phyloP scores from a whole-genome alignment of 768 basidiomycete genomes.

The Lentinula sp. region DNA sequence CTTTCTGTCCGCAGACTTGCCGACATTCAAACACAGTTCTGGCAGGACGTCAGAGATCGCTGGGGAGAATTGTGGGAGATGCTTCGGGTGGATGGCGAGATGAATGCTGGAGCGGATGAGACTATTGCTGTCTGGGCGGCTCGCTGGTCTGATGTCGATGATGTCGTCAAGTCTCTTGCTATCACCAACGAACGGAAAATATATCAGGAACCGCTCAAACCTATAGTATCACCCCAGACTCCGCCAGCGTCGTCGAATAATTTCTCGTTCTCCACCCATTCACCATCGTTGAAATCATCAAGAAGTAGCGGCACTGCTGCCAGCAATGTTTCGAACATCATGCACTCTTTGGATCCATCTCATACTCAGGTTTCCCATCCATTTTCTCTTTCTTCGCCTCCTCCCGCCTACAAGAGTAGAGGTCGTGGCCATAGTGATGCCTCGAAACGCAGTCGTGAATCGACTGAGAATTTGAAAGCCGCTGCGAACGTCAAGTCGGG shows the following conservation, averaged over 20 bases:
- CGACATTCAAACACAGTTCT: slow-evolving; percentile 54
- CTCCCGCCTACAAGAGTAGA: slow-evolving; percentile 1
- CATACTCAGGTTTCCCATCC: slow-evolving; percentile 8
- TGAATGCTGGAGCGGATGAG: slow-evolving; percentile 61
- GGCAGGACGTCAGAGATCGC: slow-evolving; percentile 48
- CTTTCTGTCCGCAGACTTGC: slow-evolving; percentile 47
- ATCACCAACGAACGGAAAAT: slow-evolving; percentile 28
- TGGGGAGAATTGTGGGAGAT: slow-evolving; percentile 88
- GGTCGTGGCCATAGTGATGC: slow-evolving; percentile 4
- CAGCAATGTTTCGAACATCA: slow-evolving; percentile 1
- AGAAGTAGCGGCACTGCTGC: neutral
- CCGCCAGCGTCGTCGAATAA: neutral
- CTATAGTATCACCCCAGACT: neutral
- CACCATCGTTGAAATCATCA: neutral
- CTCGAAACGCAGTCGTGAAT: slow-evolving; percentile 2
- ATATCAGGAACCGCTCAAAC: slow-evolving; percentile 17
- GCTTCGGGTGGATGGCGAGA: slow-evolving; percentile 63
- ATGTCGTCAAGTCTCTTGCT: slow-evolving; percentile 21
- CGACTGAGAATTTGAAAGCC: neutral
- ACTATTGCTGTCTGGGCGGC: slow-evolving; percentile 67
- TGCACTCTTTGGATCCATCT: slow-evolving; percentile 16
- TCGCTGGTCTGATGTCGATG: slow-evolving; percentile 64
- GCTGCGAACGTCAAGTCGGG: slow-evolving; percentile 10
- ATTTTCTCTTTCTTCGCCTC: slow-evolving; percentile 4
- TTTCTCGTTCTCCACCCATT: neutral